Evolutionary conservation across 169 alveolate species (phyloP), one percentile per base, ranked within the genome.

Genomic region (Plasmodium fragile): DNA sequence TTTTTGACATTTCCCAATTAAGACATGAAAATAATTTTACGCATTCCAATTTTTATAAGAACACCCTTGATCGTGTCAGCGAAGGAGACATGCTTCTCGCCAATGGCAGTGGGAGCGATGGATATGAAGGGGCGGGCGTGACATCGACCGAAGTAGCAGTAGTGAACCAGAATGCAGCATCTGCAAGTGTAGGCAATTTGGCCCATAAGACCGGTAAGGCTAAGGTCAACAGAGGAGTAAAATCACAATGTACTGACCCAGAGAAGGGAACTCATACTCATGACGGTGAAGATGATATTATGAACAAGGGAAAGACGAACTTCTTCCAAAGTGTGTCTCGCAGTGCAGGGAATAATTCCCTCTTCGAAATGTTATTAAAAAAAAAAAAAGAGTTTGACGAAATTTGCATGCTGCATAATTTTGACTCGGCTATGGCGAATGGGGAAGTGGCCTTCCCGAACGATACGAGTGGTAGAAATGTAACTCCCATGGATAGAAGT

Each of bases 21-120:
- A 59, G 43, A 18, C 82, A 55, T 89, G 59, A 89, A 73, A 89
- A 89, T 69, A 89, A 89, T 89, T 89, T 89, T 72, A 80, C 90
- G 0, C 83, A 89, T 13, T 59, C 94, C 3, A 89, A 89, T 89
- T 89, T 89, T 78, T 89, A 89, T 28, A 89, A 89, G 13, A 89
- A 80, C 11, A 36, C 91, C 32, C 36, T 89, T 0, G 82, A 43
- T 25, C 78, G 43, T 53, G 36, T 34, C 1, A 39, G 16, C 6
- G 18, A 34, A n/a, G 25, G 11, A 4, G 78, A 43, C 7, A 28
- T n/a, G 3, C 53, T 34, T 3, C 11, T 72, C 8, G 2, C 22
- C 0, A n/a, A 71, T 18, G 11, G 53, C 8, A 45, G 45, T 69
- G 70, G 81, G 4, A 30, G 49, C 11, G 16, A 5, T n/a, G 39